Base-by-base conservation (phyloP, 495 filamentous ascomycete species). In the Annulohypoxylon nitens region DNA sequence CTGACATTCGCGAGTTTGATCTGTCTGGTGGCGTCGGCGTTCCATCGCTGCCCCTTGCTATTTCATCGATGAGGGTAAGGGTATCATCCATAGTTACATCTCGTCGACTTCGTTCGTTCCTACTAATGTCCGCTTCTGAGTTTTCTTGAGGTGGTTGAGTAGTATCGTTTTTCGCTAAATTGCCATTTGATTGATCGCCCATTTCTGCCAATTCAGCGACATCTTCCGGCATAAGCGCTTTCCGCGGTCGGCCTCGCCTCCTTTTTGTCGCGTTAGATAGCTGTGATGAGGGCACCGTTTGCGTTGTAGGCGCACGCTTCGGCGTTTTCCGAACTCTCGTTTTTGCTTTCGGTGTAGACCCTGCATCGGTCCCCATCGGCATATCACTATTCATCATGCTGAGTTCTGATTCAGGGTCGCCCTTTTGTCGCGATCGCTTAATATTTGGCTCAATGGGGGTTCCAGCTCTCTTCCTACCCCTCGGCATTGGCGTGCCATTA, bases 401-500 rank as follows among this genome's bases (percentile, higher is more conserved):
- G 36, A 63, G 50, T n/a, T 78, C 75, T 1, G 75, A 75, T 37
- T 73, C 70, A n/a, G 59, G 68, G 4, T 68, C 75, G 54, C 62
- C 64, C 23, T 75, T 72, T 25, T 26, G 71, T 53, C 76, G 74
- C 51, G 69, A 64, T 16, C 67, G 73, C 37, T 70, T 69, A 36
- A 73, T 48, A 12, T 25, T 50, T 37, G 73, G 63, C 43, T 75
- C 64, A 34, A 78, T 71, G 61, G 85, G 84, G 7, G 83, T 85
- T 4, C 79, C 80, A 8, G 79, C 79, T 54, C 79, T 77, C 77
- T 86, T 87, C 60, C 78, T 79, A n/a, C 71, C 80, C 45, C 66
- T 76, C 16, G 80, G 77, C 68, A 76, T 79, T 6, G 81, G 75
- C 9, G 78, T 79, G 30, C 81, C 83, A 18, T 83, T 85, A 30